These are phyloP conservation scores for Alternaria hordeiaustralica DNA, from an alignment of 2,329 filamentous ascomycete genomes.

Conservation along the genomic window DNA sequence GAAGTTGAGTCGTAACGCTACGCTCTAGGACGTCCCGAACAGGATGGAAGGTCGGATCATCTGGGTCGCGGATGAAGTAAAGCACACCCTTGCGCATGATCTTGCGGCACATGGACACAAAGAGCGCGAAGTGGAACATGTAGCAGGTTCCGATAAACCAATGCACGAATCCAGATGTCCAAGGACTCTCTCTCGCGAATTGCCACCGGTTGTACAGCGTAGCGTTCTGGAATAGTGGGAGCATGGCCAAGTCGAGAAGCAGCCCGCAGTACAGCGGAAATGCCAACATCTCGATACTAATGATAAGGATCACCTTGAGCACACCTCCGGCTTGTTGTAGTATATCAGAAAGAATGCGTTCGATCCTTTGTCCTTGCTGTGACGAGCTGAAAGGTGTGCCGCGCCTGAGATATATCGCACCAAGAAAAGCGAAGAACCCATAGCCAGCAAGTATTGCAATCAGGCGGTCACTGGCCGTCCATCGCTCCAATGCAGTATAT, in stretches of 20 bases:
- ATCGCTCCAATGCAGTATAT: slow-evolving; percentile 47
- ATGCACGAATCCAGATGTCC: slow-evolving; percentile 94
- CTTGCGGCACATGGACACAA: slow-evolving; percentile 98
- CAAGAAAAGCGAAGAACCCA: slow-evolving; percentile 73
- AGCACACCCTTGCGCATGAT: slow-evolving; percentile 94
- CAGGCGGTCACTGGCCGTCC: slow-evolving; percentile 62
- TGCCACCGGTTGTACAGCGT: slow-evolving; percentile 77
- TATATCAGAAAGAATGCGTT: slow-evolving; percentile 80
- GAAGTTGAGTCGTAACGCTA: slow-evolving; percentile 87
- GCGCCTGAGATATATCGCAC: slow-evolving; percentile 79
- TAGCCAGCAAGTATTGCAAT: slow-evolving; percentile 85
- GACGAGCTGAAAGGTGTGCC: slow-evolving; percentile 71
- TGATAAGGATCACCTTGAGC: slow-evolving; percentile 96
- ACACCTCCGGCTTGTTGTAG: slow-evolving; percentile 95
- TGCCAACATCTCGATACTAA: slow-evolving; percentile 97
- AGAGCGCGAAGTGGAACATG: slow-evolving; percentile 99
- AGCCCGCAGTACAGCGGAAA: slow-evolving; percentile 96
- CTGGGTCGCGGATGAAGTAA: slow-evolving; percentile 97
- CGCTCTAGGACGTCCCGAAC: slow-evolving; percentile 96
- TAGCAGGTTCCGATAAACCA: slow-evolving; percentile 99
- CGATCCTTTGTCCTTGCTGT: slow-evolving; percentile 63
- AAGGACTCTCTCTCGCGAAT: slow-evolving; percentile 79
- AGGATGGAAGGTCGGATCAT: slow-evolving; percentile 97
- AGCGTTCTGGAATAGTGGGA: slow-evolving; percentile 86
- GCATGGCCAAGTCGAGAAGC: slow-evolving; percentile 83